Evolutionary conservation across 2,329 filamentous ascomycete species (phyloP).

Genomic region (Sarocladium oryzae): DNA sequence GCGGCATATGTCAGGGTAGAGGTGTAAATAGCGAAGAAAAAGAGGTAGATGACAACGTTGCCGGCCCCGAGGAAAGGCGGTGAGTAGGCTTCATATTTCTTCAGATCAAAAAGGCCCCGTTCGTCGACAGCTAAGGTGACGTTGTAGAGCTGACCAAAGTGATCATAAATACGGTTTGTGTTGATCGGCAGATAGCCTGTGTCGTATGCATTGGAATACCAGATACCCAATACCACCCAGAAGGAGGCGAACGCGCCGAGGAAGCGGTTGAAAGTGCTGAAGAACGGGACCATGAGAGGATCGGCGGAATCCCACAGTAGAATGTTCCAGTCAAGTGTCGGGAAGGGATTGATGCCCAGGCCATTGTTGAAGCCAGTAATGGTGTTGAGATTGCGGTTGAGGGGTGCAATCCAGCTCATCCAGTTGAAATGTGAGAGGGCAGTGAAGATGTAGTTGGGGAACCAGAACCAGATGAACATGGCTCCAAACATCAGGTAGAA

Average conservation of each 20-base stretch:
- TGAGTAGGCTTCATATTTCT: constrained; percentile 43
- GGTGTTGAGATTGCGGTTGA: constrained; percentile 34
- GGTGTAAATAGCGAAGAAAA: constrained; percentile 49
- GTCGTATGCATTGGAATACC: constrained; percentile 54
- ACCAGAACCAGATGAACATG: constrained; percentile 55
- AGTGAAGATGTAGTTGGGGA: constrained; percentile 48
- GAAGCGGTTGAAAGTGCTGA: constrained; percentile 56
- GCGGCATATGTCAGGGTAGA: constrained; percentile 43
- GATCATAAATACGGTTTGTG: constrained; percentile 44
- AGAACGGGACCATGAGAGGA: constrained; percentile 44
- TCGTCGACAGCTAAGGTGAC: constrained; percentile 35
- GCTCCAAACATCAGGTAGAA: constrained; percentile 42
- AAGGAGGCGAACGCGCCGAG: constrained; percentile 49
- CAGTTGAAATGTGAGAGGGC: constrained; percentile 49
- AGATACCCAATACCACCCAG: constrained; percentile 49
- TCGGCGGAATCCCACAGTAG: constrained; percentile 36
- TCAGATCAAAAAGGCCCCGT: constrained; percentile 36
- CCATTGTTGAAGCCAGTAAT: constrained; percentile 39
- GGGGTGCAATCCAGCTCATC: constrained; percentile 49
- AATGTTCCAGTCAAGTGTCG: constrained; percentile 44
- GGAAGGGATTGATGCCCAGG: constrained; percentile 38
- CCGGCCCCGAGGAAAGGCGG: constrained; percentile 44
- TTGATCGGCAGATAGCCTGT: constrained; percentile 48
- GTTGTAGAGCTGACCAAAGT: constrained; percentile 41
- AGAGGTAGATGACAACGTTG: constrained; percentile 45